A percentile compares a stretch with the other conserved stretches of the same genome.
These are phyloP conservation scores for Mucor piriformis DNA, from an alignment of 371 early-diverging fungal species.

Conservation along the genomic window DNA sequence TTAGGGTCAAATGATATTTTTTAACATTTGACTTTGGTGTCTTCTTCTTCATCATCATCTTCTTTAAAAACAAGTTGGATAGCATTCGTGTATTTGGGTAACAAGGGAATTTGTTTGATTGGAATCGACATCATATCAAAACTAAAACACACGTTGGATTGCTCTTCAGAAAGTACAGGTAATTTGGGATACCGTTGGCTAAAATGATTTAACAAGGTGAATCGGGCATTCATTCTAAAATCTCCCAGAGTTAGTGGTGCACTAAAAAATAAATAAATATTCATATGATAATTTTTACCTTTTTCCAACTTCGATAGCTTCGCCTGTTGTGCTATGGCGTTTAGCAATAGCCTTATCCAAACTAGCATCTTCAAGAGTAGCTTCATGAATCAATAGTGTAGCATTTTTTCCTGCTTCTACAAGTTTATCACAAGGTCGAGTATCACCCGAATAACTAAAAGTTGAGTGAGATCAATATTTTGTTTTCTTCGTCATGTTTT, in stretches of 20 bases:
- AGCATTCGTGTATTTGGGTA: constrained; percentile 64
- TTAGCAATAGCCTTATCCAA: constrained; percentile 83
- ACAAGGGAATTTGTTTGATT: constrained; percentile 60
- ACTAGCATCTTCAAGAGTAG: constrained; percentile 89
- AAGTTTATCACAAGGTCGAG: constrained; percentile 85
- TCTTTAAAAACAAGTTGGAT: constrained; percentile 61
- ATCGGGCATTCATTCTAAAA: constrained; percentile 82
- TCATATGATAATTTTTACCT: too few species aligned
- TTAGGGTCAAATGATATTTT: constrained; percentile 2
- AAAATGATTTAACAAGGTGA: constrained; percentile 95
- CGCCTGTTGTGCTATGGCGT: constrained; percentile 88
- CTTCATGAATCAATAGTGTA: constrained; percentile 95
- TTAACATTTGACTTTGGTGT: constrained; percentile 7
- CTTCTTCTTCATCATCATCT: constrained; percentile 46
- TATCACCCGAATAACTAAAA: constrained; percentile 94
- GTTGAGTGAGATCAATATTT: not conserved
- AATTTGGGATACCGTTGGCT: constrained; percentile 95
- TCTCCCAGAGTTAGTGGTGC: too few species aligned
- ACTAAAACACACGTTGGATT: constrained; percentile 68
- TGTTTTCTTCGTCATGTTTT: not conserved
- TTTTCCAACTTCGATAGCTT: constrained; percentile 86
- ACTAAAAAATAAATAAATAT: too few species aligned
- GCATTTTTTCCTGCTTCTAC: constrained; percentile 72
- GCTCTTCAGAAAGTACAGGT: constrained; percentile 58
- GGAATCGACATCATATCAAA: constrained; percentile 83